These are phyloP conservation scores for Calycina herbarum DNA, from an alignment of 2,329 filamentous ascomycete genomes.

Conservation along the genomic window DNA sequence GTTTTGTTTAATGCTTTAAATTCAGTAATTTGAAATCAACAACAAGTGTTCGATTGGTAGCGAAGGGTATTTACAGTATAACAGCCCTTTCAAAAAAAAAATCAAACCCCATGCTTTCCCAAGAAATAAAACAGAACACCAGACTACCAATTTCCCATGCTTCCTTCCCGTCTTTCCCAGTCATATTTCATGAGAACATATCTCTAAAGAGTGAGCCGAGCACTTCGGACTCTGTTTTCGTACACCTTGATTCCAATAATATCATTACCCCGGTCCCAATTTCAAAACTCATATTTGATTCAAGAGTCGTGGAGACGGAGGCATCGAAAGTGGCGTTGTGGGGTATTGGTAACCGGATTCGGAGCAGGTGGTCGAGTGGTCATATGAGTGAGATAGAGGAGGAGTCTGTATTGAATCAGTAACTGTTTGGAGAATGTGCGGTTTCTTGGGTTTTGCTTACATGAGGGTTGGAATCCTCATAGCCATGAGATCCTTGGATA, in stretches of 20 bases:
- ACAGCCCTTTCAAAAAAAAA: slow-evolving; percentile 9
- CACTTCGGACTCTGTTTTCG: slow-evolving; percentile 37
- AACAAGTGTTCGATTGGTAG: slow-evolving; percentile 15
- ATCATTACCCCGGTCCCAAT: slow-evolving; percentile 15
- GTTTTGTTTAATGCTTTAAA: background rate
- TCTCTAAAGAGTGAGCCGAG: slow-evolving; percentile 37
- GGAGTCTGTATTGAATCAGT: slow-evolving; percentile 59
- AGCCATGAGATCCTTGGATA: slow-evolving; percentile 57
- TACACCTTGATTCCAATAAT: slow-evolving; percentile 18
- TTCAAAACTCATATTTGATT: slow-evolving; percentile 29
- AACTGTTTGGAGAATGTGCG: slow-evolving; percentile 14
- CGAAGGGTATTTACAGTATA: slow-evolving; percentile 32
- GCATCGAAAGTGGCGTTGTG: slow-evolving; percentile 72
- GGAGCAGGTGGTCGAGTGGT: slow-evolving; percentile 64
- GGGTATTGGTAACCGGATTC: slow-evolving; percentile 64
- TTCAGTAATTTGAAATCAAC: slow-evolving; percentile 9
- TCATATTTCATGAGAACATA: slow-evolving; percentile 24
- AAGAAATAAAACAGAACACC: slow-evolving; percentile 26
- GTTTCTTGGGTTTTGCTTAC: slow-evolving; percentile 57
- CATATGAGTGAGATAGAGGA: slow-evolving; percentile 72
- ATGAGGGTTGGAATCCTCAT: slow-evolving; percentile 70
- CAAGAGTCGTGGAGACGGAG: slow-evolving; percentile 61
- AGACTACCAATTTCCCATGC: slow-evolving; percentile 27
- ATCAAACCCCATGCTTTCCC: slow-evolving; percentile 9
- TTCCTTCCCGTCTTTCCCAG: slow-evolving; percentile 22